These are phyloP conservation scores for Cystofilobasidium macerans DNA, from an alignment of 768 basidiomycete genomes.

Conservation along the genomic window DNA sequence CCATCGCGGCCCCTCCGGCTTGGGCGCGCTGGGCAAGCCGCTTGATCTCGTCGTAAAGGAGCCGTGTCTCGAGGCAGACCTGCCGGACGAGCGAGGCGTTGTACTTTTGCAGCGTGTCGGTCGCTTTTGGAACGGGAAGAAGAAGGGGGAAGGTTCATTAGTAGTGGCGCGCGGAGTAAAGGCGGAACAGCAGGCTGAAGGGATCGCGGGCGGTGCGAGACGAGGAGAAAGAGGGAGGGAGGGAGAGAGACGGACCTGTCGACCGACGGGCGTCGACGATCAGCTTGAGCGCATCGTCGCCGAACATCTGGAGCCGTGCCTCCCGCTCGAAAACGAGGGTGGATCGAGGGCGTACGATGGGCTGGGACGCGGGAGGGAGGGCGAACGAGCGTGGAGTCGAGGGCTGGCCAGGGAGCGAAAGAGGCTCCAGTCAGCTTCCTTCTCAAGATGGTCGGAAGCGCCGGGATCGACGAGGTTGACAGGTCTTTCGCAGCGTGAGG, in stretches of 20 bases:
- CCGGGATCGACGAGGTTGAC: too few relatives aligned
- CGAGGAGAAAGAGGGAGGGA: not conserved
- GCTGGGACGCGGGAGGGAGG: too few relatives aligned
- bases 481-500: too few relatives aligned
- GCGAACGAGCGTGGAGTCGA: too few relatives aligned
- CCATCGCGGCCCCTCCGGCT: constrained; percentile 36
- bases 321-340: too few relatives aligned
- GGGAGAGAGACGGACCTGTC: constrained; percentile 36
- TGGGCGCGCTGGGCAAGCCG: constrained; percentile 43
- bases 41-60: constrained; percentile 45
- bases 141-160: not conserved
- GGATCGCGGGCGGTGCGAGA: not conserved
- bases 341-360: too few relatives aligned
- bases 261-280: constrained; percentile 77
- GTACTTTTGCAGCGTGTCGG: constrained; percentile 79
- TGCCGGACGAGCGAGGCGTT: constrained; percentile 77
- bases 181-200: too few relatives aligned
- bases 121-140: constrained; percentile 38
- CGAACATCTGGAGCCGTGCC: too few relatives aligned
- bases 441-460: too few relatives aligned
- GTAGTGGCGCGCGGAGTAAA: too few relatives aligned
- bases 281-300: constrained; percentile 72
- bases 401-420: too few relatives aligned
- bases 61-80: constrained; percentile 81
- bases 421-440: too few relatives aligned